Percentiles rank a stretch among this genome's conserved stretches.
These are phyloP conservation scores for Naganishia onofrii DNA, from an alignment of 768 basidiomycete genomes.

Conservation along the genomic window DNA sequence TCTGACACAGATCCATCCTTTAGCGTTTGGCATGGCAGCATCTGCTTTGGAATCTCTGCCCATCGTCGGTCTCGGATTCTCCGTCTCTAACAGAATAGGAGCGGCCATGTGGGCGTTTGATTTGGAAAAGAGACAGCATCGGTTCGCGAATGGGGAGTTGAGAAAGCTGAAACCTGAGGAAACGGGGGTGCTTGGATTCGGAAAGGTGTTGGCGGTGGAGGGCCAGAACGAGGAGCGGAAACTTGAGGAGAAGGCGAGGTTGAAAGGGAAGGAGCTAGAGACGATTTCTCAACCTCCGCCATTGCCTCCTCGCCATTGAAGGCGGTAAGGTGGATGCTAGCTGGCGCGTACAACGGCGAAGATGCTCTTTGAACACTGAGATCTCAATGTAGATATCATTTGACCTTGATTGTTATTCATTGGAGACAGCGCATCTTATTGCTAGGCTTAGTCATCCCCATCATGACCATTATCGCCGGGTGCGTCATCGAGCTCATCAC, in stretches of 20 bases:
- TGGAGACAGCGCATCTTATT: too few relatives aligned
- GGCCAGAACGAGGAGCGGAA: conserved; percentile 13
- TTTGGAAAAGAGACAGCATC: conserved; percentile 56
- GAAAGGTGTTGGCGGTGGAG: conserved; percentile 18
- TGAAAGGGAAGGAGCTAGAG: not conserved
- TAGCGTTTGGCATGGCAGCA: conserved; percentile 82
- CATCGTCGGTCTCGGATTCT: conserved; percentile 74
- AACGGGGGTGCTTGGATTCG: conserved; percentile 11
- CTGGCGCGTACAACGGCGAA: too few relatives aligned
- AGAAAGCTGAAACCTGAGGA: conserved; percentile 46
- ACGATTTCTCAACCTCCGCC: not conserved
- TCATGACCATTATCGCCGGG: too few relatives aligned
- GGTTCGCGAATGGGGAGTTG: conserved; percentile 51
- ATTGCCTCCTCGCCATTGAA: not conserved
- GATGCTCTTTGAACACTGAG: too few relatives aligned
- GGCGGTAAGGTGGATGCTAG: too few relatives aligned
- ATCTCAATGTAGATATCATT: too few relatives aligned
- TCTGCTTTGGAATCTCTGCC: conserved; percentile 78
- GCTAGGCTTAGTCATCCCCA: too few relatives aligned
- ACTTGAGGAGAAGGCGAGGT: not conserved
- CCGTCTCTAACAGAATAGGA: conserved; percentile 80
- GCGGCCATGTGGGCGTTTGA: conserved; percentile 78
- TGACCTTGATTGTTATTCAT: too few relatives aligned
- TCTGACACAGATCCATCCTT: not conserved
- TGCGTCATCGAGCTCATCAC: too few relatives aligned